Conservation (phyloP, 2,329 filamentous ascomycete species). For the Ophiostoma quercus region DNA sequence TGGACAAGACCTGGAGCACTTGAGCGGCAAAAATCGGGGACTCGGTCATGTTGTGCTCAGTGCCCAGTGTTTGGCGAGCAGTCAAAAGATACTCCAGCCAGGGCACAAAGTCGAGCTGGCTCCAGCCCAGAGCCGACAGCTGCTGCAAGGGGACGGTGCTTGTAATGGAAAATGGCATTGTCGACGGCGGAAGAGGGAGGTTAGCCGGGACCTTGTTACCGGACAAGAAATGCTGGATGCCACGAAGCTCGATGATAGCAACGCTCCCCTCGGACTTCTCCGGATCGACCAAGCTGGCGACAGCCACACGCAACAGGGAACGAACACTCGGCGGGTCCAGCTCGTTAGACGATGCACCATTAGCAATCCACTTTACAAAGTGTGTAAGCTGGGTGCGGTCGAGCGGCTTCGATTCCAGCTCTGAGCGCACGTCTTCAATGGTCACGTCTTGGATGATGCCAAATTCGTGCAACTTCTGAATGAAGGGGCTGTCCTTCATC, state of each 20-base stretch:
- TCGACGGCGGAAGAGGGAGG: slow-evolving; percentile 72
- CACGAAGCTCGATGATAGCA: slow-evolving; percentile 69
- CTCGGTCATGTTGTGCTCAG: slow-evolving; percentile 64
- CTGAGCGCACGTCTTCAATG: slow-evolving; percentile 75
- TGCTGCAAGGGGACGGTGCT: slow-evolving; percentile 61
- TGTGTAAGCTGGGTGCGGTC: slow-evolving; percentile 70
- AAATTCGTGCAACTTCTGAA: slow-evolving; percentile 74
- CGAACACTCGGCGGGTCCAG: slow-evolving; percentile 64
- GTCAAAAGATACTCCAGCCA: slow-evolving; percentile 82
- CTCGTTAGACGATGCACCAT: slow-evolving; percentile 64
- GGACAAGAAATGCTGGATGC: slow-evolving; percentile 69
- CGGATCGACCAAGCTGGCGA: slow-evolving; percentile 59
- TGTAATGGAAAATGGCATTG: slow-evolving; percentile 80
- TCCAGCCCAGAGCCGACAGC: slow-evolving; percentile 78
- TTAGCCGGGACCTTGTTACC: slow-evolving; percentile 74
- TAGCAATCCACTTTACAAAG: slow-evolving; percentile 79
- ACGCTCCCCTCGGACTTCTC: neutral
- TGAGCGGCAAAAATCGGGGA: slow-evolving; percentile 70
- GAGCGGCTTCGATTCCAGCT: slow-evolving; percentile 76
- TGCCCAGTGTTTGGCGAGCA: slow-evolving; percentile 53
- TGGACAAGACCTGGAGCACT: slow-evolving; percentile 75
- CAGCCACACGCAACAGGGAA: slow-evolving; percentile 70
- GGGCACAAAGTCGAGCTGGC: slow-evolving; percentile 72
- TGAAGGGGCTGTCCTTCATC: slow-evolving; percentile 67
- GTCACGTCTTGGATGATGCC: slow-evolving; percentile 85